Percentiles rank a stretch among this genome's conserved stretches.
phyloP scores from a whole-genome alignment of 2,329 filamentous ascomycete genomes.

The Ophiostoma ulmi region DNA sequence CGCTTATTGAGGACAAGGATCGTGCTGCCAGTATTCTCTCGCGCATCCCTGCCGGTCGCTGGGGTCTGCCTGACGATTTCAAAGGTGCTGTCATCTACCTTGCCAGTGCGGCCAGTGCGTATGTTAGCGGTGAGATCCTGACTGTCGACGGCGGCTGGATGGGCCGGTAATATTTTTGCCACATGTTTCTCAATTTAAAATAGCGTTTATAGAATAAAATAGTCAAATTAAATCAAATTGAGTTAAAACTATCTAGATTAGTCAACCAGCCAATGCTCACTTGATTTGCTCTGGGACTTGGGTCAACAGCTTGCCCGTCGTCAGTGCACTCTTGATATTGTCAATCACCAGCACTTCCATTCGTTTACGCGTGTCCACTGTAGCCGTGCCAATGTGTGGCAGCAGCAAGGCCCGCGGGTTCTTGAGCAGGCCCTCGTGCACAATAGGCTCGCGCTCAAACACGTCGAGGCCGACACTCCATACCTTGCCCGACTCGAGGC shows the following conservation, averaged over 20 bases:
- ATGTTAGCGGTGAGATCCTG: conserved; percentile 76
- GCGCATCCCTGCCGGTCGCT: conserved; percentile 76
- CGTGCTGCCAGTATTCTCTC: conserved; percentile 69
- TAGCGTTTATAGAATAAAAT: background rate
- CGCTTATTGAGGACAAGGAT: conserved; percentile 66
- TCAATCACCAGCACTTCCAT: conserved; percentile 21
- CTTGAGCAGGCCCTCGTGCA: conserved; percentile 56
- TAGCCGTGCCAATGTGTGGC: conserved; percentile 65
- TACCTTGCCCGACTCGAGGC: conserved; percentile 50
- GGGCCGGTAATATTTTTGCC: conserved; percentile 55
- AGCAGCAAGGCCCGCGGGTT: conserved; percentile 58
- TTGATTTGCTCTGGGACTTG: background rate
- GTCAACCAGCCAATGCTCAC: background rate
- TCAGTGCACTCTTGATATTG: conserved; percentile 18
- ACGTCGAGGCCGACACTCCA: conserved; percentile 53
- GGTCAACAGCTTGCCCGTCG: conserved; percentile 15
- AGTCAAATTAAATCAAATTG: background rate
- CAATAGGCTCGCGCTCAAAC: conserved; percentile 53
- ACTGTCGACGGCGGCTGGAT: conserved; percentile 92
- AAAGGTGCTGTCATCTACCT: conserved; percentile 76
- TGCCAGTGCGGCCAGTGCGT: conserved; percentile 68
- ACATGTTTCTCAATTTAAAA: background rate
- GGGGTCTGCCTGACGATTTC: conserved; percentile 82
- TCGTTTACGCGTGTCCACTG: conserved; percentile 41
- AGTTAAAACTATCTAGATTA: background rate